phyloP scores from a whole-genome alignment of 257 asterid genomes.

The Solanum bulbocastanum region DNA sequence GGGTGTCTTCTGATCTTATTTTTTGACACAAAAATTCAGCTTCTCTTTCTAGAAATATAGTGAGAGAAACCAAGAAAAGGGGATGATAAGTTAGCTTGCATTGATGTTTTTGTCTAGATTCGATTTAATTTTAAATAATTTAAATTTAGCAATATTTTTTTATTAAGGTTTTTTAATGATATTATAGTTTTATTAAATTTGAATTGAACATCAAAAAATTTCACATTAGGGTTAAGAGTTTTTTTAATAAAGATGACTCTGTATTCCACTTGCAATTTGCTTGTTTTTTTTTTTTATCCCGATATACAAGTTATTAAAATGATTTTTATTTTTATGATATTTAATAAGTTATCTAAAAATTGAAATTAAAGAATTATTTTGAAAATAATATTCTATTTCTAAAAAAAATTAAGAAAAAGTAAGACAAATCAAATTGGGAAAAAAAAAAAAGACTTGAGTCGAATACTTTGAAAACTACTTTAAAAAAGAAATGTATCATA shows the following conservation, averaged over 20 bases:
- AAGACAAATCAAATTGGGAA: background rate
- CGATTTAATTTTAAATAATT: background rate
- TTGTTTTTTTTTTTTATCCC: no score
- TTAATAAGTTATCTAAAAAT: background rate
- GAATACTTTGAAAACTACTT: background rate
- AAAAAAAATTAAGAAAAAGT: background rate
- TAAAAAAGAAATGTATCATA: background rate
- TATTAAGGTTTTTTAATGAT: no score
- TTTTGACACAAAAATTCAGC: background rate
- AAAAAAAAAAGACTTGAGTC: background rate
- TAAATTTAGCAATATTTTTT: background rate
- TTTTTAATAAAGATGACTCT: fast-evolving
- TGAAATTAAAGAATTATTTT: background rate
- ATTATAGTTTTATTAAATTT: no score
- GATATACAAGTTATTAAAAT: background rate
- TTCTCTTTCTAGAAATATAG: background rate
- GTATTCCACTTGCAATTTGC: background rate
- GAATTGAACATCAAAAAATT: fast-evolving
- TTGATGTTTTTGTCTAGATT: conserved; percentile 11
- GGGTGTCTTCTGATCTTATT: background rate
- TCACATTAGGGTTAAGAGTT: fast-evolving
- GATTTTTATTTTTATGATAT: no score
- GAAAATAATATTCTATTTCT: background rate
- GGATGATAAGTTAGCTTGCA: background rate
- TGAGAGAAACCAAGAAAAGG: background rate